phyloP scores from a whole-genome alignment of 495 filamentous ascomycete genomes.

The Penicillium coprophilum region DNA sequence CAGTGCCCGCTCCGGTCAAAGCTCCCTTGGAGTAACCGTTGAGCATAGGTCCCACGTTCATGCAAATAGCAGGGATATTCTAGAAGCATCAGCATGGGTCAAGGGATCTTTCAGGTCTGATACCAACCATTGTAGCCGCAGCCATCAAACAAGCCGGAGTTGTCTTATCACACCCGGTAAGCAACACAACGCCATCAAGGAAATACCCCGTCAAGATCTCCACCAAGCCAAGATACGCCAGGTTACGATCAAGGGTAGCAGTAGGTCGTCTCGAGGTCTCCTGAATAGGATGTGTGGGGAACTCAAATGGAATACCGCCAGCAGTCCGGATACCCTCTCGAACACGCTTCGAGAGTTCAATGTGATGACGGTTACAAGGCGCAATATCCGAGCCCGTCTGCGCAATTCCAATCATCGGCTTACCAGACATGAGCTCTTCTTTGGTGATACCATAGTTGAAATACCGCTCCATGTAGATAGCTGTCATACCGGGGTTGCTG shows the following conservation, averaged over 20 bases:
- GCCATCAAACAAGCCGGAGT: slow-evolving; percentile 57
- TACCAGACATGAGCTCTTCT: slow-evolving; percentile 54
- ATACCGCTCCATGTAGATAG: slow-evolving; percentile 56
- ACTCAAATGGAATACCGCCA: slow-evolving; percentile 56
- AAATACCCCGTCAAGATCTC: slow-evolving; percentile 54
- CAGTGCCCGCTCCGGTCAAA: slow-evolving; percentile 47
- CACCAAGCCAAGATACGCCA: slow-evolving; percentile 53
- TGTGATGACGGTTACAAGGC: slow-evolving; percentile 55
- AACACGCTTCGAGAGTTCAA: slow-evolving; percentile 53
- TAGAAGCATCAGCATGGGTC: slow-evolving; percentile 13
- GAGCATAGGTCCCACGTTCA: slow-evolving; percentile 58
- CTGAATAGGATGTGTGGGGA: slow-evolving; percentile 57
- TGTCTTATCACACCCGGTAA: slow-evolving; percentile 60
- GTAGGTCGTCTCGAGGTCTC: slow-evolving; percentile 52
- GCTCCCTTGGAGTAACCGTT: slow-evolving; percentile 49
- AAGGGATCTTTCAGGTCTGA: not conserved
- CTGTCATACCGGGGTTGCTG: slow-evolving; percentile 50
- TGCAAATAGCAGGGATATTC: slow-evolving; percentile 56
- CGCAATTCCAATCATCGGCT: slow-evolving; percentile 58
- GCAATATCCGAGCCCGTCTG: slow-evolving; percentile 56
- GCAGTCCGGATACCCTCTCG: slow-evolving; percentile 54
- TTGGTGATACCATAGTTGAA: slow-evolving; percentile 55
- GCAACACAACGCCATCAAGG: slow-evolving; percentile 54
- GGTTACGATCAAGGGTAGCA: slow-evolving; percentile 53
- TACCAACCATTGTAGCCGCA: slow-evolving; percentile 53